These are phyloP conservation scores for Drechmeria coniospora DNA, from an alignment of 2,329 filamentous ascomycete species.

Conservation along the genomic window DNA sequence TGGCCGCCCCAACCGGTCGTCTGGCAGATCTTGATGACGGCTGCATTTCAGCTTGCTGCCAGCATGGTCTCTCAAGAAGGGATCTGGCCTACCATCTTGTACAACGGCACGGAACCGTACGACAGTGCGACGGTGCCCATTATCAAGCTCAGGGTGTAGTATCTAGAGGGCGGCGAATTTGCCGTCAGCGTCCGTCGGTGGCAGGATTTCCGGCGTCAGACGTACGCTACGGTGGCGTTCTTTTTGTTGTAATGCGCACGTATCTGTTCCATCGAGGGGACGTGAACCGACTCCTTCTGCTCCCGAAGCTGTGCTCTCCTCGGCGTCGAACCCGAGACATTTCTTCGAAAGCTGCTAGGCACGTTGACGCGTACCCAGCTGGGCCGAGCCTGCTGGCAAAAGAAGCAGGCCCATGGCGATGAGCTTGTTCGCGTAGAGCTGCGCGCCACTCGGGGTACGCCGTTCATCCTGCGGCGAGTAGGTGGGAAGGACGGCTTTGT, in stretches of 20 bases:
- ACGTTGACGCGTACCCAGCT: conserved; percentile 9
- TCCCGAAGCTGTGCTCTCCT: conserved; percentile 10
- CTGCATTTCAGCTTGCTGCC: conserved; percentile 1
- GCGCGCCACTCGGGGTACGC: conserved; percentile 19
- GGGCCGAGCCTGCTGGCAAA: conserved; percentile 19
- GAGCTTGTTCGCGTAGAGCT: conserved; percentile 11
- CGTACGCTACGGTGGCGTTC: conserved; percentile 44
- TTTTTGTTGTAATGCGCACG: conserved; percentile 48
- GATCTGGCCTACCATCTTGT: conserved; percentile 56
- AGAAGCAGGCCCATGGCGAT: conserved; percentile 20
- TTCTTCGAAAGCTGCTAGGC: conserved; percentile 15
- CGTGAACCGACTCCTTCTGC: conserved; percentile 12
- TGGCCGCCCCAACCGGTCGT: conserved; percentile 87
- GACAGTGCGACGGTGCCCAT: conserved; percentile 65
- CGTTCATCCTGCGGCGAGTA: conserved; percentile 20
- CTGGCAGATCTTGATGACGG: conserved; percentile 48
- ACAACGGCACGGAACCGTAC: conserved; percentile 72
- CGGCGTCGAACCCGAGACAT: conserved; percentile 14
- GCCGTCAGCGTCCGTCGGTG: conserved; percentile 6
- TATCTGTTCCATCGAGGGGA: conserved; percentile 44
- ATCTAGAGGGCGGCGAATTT: conserved; percentile 25
- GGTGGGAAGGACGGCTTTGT: too few species aligned
- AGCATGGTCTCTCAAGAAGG: neutral
- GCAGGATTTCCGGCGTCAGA: conserved; percentile 2
- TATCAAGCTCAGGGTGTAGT: conserved; percentile 63